Conservation (phyloP, 2,329 filamentous ascomycete genomes). For the Colletotrichum plurivorum region DNA sequence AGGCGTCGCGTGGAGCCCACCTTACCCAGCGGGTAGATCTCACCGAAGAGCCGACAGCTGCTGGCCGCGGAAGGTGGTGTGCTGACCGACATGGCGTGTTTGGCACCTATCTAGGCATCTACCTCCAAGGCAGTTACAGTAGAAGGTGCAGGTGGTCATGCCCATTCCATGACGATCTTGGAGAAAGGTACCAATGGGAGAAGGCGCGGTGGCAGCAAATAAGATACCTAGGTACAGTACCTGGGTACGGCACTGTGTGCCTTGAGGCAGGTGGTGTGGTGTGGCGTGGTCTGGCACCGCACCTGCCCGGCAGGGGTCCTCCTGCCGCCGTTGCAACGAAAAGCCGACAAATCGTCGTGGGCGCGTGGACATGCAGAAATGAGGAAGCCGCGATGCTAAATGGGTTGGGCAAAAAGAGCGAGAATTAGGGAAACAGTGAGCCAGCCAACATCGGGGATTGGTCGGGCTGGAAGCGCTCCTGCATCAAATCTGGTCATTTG, state of each 20-base stretch:
- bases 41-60: slow-evolving; percentile 18
- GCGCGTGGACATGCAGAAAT: slow-evolving; percentile 10
- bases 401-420: background rate
- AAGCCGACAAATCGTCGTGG: background rate
- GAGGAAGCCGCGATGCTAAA: background rate
- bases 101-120: too few species aligned
- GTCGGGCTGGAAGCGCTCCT: slow-evolving; percentile 2
- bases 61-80: slow-evolving; percentile 19
- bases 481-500: slow-evolving; percentile 37
- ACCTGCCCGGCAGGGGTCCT: background rate
- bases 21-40: slow-evolving; percentile 37
- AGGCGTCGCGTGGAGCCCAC: background rate
- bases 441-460: background rate
- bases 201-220: background rate
- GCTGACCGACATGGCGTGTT: slow-evolving; percentile 1
- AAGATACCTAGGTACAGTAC: background rate
- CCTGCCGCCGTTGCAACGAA: too few species aligned
- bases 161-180: too few species aligned
- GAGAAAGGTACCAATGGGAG: background rate
- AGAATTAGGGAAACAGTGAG: background rate
- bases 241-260: background rate
- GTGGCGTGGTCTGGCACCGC: background rate
- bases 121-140: background rate
- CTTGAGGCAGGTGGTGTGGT: background rate
- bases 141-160: background rate